These are phyloP conservation scores for Pseudogymnoascus sp. DNA, from an alignment of 2,329 filamentous ascomycete species.

Conservation along the genomic window DNA sequence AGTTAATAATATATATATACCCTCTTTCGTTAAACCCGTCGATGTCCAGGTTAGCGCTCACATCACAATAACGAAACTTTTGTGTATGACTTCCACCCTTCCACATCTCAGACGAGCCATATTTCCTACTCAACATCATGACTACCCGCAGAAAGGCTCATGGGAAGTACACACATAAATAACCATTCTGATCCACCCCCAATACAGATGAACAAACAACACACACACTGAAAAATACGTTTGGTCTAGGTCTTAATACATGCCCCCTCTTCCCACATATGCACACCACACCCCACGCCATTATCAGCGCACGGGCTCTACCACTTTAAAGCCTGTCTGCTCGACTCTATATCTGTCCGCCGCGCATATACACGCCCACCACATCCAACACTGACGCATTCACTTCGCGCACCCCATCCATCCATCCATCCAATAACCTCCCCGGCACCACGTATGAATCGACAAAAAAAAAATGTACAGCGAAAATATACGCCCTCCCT, in stretches of 20 bases:
- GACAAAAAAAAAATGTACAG: not conserved
- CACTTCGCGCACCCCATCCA: not conserved
- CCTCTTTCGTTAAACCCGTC: not conserved
- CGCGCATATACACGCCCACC: not conserved
- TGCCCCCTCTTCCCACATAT: not conserved
- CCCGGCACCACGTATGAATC: not conserved
- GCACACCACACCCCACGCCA: not conserved
- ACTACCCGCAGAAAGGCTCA: not conserved
- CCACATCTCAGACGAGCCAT: not conserved
- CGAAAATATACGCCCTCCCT: not conserved
- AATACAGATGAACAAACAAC: not conserved
- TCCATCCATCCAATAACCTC: not conserved
- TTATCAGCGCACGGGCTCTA: not conserved
- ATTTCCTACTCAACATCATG: not conserved
- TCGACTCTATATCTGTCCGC: not conserved
- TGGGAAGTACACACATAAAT: not conserved
- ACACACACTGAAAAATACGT: not conserved
- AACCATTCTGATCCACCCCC: not conserved
- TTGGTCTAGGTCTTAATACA: slow-evolving; percentile 3
- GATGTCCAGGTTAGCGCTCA: not conserved
- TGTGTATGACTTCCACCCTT: not conserved
- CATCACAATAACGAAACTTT: too few relatives aligned
- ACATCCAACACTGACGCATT: not conserved
- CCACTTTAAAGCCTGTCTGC: not conserved
- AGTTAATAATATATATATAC: not conserved